Conservation (phyloP, 306 rosid species). For the Casuarina cunninghamiana region DNA sequence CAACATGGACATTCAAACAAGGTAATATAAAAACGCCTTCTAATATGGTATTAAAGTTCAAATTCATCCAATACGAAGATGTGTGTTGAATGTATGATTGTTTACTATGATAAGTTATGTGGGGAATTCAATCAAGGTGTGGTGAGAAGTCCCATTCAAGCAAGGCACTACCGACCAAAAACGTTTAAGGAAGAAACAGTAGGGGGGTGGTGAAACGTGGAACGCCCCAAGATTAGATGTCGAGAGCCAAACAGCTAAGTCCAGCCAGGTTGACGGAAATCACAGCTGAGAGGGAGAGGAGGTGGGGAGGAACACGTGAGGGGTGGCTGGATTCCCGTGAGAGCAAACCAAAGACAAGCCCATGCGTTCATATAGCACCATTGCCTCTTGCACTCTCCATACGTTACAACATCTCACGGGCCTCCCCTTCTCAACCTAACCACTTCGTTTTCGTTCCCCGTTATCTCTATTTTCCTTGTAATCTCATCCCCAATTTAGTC, state of each 20-base stretch:
- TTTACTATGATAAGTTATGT: too few species aligned
- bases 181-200: constrained; percentile 19
- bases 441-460: constrained; percentile 11
- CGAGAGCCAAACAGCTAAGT: constrained; percentile 27
- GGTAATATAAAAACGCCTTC: too few species aligned
- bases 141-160: constrained; percentile 2
- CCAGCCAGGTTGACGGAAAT: constrained; percentile 2
- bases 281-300: constrained; percentile 16
- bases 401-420: constrained; percentile 41
- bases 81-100: too few species aligned
- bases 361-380: constrained; percentile 4
- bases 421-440: constrained; percentile 21
- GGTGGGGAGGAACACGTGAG: constrained; percentile 55
- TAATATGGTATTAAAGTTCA: too few species aligned
- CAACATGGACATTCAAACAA: too few species aligned
- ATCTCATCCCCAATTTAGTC: not conserved
- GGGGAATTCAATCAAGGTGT: too few species aligned
- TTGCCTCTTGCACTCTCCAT: constrained; percentile 6
- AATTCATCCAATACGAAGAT: too few species aligned
- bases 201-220: constrained; percentile 54
- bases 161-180: constrained; percentile 47
- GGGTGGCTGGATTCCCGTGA: constrained; percentile 80
- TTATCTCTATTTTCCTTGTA: not conserved
- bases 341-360: constrained; percentile 40
- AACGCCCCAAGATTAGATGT: constrained; percentile 25